Conservation (phyloP, 352 stramenopile species). For the Pythium coloratum region DNA sequence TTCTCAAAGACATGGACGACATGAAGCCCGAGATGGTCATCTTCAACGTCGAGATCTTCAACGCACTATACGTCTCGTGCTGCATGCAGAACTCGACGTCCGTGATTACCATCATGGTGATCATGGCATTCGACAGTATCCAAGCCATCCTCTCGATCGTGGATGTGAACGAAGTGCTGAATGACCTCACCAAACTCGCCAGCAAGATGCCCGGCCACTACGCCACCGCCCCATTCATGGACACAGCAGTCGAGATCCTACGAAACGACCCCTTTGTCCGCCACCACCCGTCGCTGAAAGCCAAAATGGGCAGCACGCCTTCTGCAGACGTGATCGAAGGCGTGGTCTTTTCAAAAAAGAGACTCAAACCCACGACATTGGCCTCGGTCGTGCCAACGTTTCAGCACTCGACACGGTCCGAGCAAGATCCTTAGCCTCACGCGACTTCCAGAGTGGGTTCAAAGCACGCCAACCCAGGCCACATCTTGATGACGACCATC, state of each 20-base stretch:
- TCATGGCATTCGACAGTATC: slow-evolving; percentile 10
- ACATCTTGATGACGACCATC: slow-evolving; percentile 2
- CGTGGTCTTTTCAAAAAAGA: not conserved
- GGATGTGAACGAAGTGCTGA: slow-evolving; percentile 6
- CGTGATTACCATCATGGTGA: slow-evolving; percentile 11
- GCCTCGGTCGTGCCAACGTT: not conserved
- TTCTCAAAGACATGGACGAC: slow-evolving; percentile 23
- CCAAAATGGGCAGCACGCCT: not conserved
- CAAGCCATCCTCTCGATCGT: slow-evolving; percentile 12
- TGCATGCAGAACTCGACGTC: slow-evolving; percentile 31
- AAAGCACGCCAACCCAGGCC: not conserved
- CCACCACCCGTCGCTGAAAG: not conserved
- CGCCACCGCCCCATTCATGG: not conserved
- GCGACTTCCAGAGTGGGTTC: not conserved
- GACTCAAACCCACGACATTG: not conserved
- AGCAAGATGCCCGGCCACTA: slow-evolving; percentile 1
- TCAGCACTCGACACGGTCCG: not conserved
- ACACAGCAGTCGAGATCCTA: slow-evolving; percentile 1
- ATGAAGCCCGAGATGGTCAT: slow-evolving; percentile 30
- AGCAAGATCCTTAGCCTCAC: not conserved
- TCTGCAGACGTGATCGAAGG: not conserved
- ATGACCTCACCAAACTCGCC: not conserved
- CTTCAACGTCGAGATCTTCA: slow-evolving; percentile 35
- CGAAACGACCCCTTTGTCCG: not conserved
- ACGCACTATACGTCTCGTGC: slow-evolving; percentile 27